Evolutionary conservation across 2,329 filamentous ascomycete genomes (phyloP), one percentile per base, ranked within the genome.

Genomic region (Fusarium sp.): DNA sequence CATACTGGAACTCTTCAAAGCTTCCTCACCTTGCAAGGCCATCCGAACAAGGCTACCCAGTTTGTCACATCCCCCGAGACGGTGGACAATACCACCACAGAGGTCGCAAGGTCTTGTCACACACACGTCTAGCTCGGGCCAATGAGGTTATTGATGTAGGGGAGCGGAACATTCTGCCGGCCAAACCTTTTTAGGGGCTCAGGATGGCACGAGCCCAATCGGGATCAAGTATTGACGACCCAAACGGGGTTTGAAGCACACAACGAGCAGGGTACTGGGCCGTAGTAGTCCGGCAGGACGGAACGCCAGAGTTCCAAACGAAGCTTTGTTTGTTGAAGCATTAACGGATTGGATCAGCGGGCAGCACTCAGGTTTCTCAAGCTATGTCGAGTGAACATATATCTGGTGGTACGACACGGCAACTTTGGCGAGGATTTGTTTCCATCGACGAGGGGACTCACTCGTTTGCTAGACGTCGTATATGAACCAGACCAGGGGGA

Each of bases 41-140:
- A 50, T 48, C 51, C 51, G 27, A 51, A 51, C 46, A 41, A 36
- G 23, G 16, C 65, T 12, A 50, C 44, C 31, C 30, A 46, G 43
- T 51, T 48, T 31, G 47, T 61, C 18, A 16, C 37, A 56, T 58
- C 34, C 48, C 28, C 53, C 10, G 39, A 65, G 48, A 60, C 43
- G 51, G 36, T 53, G 28, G 36, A 50, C 51, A 56, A 62, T 56
- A 57, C 57, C 39, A 61, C 64, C 57, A 57, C 52, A 31, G 47
- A 51, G 39, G 56, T 60, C 48, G 43, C 52, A 65, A 67, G 48
- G 54, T 52, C 59, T 52, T 28, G 41, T 73, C 63, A 60, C 68
- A 71, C 70, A 71, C 52, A 41, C 23, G 23, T 60, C 59, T 56
- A 18, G 27, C 13, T 15, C 39, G 54, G 47, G 37, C 71, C 70